Base-by-base conservation (phyloP, 306 rosid species). In the Gastrolobium villosum region DNA sequence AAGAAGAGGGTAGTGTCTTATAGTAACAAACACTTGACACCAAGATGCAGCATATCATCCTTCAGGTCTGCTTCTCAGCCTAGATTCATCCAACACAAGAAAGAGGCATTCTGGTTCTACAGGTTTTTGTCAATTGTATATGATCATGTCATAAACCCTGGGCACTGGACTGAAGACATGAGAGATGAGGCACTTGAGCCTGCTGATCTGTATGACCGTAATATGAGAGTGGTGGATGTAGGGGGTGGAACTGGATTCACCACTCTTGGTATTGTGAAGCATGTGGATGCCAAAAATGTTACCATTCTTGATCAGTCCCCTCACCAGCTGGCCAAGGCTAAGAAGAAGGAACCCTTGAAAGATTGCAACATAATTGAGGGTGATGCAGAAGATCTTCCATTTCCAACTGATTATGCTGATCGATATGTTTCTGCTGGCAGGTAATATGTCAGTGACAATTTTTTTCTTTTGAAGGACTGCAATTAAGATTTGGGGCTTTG, bases 141-240 rank as follows among this genome's bases (percentile, higher is more conserved):
- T 71, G 97, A 94, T 73, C 96, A 92, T 72, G 34, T 89, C 40
- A 87, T 94, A 76, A 94, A 94, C 75, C 96, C 92, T 11, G 94
- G 96, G 4, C 98, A 86, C 35, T 94, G 98, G 97, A 94, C 94
- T 10, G 97, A 92, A 82, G 98, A 92, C 64, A 94, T 92, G 97
- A 89, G 97, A 61, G 98, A 92, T 30, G 93, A 94, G 1, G 96
- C 98, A 11, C 90, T 94, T 5, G 97, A 90, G 80, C 91, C 88
- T 5, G 94, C 90, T 6, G 96, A 92, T 81, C 88, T 94, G 6
- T 54, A 13, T 57, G 81, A 92, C 76, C 74, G 89, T 50, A 94
- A 63, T 0, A 86, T 94, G 96, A 65, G 80, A 64, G 94, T 92
- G 40, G 93, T 94, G 20, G 97, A 94, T 86, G 94, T 92, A 32